Percentiles rank a stretch among this genome's conserved stretches.
Evolutionary conservation across 306 rosid genomes (phyloP).

Genomic region (Argentina anserina): DNA sequence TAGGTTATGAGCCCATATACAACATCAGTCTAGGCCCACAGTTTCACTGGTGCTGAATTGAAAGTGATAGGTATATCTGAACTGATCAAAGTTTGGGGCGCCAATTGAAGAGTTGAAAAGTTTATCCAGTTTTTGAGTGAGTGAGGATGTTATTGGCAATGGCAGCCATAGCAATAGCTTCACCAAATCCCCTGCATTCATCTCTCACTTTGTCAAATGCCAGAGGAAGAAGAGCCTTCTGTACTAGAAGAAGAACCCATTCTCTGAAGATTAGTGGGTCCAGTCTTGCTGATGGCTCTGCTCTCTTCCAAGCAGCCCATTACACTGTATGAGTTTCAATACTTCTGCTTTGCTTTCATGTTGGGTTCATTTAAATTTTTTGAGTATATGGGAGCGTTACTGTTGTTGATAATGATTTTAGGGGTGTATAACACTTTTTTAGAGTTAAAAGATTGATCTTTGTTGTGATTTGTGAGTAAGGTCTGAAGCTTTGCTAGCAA

Average conservation of each 20-base stretch:
- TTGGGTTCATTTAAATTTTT: no score
- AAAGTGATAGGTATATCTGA: background rate
- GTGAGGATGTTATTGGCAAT: conserved; percentile 15
- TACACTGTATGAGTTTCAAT: conserved; percentile 42
- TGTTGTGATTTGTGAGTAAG: background rate
- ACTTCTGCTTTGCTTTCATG: background rate
- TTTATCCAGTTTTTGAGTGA: conserved; percentile 4
- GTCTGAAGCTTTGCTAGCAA: background rate
- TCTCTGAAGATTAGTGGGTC: conserved; percentile 47
- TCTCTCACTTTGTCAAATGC: conserved; percentile 11
- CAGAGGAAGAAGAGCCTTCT: conserved; percentile 2
- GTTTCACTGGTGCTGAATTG: background rate
- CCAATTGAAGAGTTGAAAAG: conserved; percentile 3
- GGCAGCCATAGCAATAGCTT: conserved; percentile 13
- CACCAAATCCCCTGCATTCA: conserved; percentile 29
- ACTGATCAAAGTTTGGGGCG: background rate
- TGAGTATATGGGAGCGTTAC: no score
- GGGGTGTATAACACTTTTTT: background rate
- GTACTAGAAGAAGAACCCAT: conserved; percentile 9
- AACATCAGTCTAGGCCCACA: background rate
- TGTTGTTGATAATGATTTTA: background rate
- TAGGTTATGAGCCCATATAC: no score
- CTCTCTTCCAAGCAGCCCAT: conserved; percentile 76
- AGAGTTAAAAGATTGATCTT: background rate
- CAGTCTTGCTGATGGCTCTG: conserved; percentile 58